Evolutionary conservation across 345 rosid genomes (phyloP).

Genomic region (Ailanthus altissimus): DNA sequence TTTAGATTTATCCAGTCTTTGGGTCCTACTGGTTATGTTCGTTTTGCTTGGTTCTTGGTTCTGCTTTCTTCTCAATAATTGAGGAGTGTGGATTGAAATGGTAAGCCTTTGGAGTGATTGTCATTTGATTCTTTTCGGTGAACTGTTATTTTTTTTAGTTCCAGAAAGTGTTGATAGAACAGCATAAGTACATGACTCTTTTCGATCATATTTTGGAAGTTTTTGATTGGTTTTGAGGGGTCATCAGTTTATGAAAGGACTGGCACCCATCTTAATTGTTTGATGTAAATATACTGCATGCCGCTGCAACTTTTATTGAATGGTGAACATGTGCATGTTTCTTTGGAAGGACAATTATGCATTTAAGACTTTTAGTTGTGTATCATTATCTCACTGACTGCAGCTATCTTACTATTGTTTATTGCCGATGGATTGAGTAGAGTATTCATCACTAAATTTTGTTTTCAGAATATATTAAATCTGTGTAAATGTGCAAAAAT

Average conservation of each 20-base stretch:
- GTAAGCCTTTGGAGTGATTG: not conserved
- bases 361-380: slow-evolving; percentile 20
- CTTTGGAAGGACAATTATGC: slow-evolving; percentile 9
- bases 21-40: slow-evolving; percentile 28
- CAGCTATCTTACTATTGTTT: slow-evolving; percentile 2
- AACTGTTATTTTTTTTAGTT: not conserved
- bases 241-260: not conserved
- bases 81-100: not conserved
- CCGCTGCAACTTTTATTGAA: slow-evolving; percentile 18
- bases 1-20: slow-evolving; percentile 26
- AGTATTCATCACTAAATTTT: slow-evolving; percentile 1
- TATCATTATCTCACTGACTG: slow-evolving; percentile 15
- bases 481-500: not conserved
- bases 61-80: not conserved
- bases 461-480: slow-evolving; percentile 14
- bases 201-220: not conserved
- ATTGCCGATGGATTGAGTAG: slow-evolving; percentile 8
- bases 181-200: not conserved
- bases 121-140: slow-evolving; percentile 5
- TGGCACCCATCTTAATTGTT: slow-evolving; percentile 21
- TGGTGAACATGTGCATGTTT: not conserved
- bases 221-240: slow-evolving; percentile 21
- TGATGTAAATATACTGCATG: slow-evolving; percentile 9
- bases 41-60: slow-evolving; percentile 6
- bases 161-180: slow-evolving; percentile 13